These are phyloP conservation scores for Euphorbia schlechtendalii DNA, from an alignment of 441 rosid species.

Conservation along the genomic window DNA sequence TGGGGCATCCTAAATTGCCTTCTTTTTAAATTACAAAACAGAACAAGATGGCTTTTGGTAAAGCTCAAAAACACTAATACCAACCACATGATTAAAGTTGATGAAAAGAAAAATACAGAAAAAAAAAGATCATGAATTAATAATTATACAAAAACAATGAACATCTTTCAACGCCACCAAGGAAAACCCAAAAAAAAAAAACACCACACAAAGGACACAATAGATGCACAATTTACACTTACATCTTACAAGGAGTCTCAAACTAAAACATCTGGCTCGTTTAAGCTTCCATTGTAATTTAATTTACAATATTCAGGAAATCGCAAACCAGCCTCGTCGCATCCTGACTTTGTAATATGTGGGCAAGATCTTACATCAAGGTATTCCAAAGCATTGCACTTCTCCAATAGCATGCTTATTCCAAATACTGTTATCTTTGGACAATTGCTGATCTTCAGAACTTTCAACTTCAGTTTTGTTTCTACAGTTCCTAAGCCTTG, in stretches of 20 bases:
- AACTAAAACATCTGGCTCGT: conserved; percentile 55
- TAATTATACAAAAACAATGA: background rate
- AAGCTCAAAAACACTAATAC: background rate
- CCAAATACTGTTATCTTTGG: conserved; percentile 62
- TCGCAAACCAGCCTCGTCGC: conserved; percentile 69
- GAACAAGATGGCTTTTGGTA: background rate
- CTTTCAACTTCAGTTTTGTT: conserved; percentile 42
- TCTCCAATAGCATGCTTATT: conserved; percentile 56
- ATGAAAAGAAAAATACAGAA: background rate
- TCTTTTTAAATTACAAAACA: background rate
- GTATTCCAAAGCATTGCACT: conserved; percentile 57
- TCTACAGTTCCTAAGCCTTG: conserved; percentile 31
- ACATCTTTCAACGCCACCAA: conserved; percentile 14
- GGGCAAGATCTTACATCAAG: conserved; percentile 89
- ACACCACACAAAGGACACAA: background rate
- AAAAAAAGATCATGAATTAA: background rate
- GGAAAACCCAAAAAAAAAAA: background rate
- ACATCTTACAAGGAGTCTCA: conserved; percentile 24
- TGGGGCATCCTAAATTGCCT: background rate
- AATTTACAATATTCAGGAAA: conserved; percentile 74
- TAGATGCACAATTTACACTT: conserved; percentile 19
- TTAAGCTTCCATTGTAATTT: conserved; percentile 62
- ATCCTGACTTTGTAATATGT: conserved; percentile 54
- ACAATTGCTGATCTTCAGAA: conserved; percentile 73
- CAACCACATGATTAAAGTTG: background rate